A percentile compares a stretch with the other conserved stretches of the same genome.
Evolutionary conservation across 2,329 filamentous ascomycete species (phyloP).

Genomic region (Camptophora hylomeconis): DNA sequence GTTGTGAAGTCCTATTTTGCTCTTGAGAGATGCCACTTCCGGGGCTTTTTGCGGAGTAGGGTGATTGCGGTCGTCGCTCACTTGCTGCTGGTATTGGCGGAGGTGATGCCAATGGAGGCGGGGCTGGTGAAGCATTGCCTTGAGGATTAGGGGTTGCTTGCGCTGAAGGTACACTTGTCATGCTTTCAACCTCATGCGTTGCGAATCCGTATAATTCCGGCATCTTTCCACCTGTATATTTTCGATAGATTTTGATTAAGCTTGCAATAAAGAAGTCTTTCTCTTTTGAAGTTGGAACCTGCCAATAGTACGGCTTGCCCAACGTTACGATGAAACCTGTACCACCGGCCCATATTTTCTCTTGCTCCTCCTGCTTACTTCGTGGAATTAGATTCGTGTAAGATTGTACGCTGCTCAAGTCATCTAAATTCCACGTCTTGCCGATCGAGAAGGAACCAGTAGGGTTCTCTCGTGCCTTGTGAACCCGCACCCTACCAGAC

Average conservation of each 20-base stretch:
- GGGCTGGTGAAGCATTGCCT: conserved; percentile 12
- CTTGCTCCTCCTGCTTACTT: conserved; percentile 47
- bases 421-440: conserved; percentile 95
- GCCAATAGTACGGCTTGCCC: conserved; percentile 94
- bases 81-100: conserved; percentile 8
- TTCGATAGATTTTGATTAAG: conserved; percentile 88
- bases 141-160: conserved; percentile 6
- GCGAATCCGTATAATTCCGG: conserved; percentile 78
- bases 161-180: conserved; percentile 50
- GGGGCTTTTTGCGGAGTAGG: conserved; percentile 7
- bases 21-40: too few relatives aligned
- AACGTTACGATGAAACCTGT: conserved; percentile 79
- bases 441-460: conserved; percentile 94
- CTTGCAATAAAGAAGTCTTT: conserved; percentile 98
- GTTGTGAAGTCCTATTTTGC: too few relatives aligned
- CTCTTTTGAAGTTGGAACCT: conserved; percentile 83
- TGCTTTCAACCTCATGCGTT: conserved; percentile 59
- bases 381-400: conserved; percentile 51
- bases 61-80: conserved; percentile 12
- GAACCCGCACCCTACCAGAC: conserved; percentile 83
- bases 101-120: conserved; percentile 5
- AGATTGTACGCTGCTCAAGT: conserved; percentile 70
- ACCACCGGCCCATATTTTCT: conserved; percentile 64
- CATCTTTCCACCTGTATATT: conserved; percentile 78
- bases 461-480: conserved; percentile 91